Evolutionary conservation across 2,329 filamentous ascomycete species (phyloP), one percentile per base, ranked within the genome.

Genomic region (Arthrobotrys entomopaga): DNA sequence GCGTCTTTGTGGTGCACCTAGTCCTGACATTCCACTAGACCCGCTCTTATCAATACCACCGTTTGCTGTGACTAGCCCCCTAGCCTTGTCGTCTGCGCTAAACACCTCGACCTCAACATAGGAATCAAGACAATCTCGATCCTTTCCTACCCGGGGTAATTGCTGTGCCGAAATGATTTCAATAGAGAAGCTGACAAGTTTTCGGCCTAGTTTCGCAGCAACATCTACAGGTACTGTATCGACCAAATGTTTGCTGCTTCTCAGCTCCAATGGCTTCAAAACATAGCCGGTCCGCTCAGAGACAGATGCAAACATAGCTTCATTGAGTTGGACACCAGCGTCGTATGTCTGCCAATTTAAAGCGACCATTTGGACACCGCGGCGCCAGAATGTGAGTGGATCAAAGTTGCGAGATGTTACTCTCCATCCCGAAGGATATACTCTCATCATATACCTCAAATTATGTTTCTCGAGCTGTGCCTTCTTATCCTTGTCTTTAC

Each of bases 281-380:
- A 98, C 93, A 79, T 98, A 99, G 50, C 95, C 95, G 1, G 91
- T 91, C 65, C 89, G 88, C 82, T 97, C 95, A 11, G 87, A 89
- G 49, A 92, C 92, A 69, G 92, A 91, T 53, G 93, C 91, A 80
- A 97, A 99, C 95, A 99, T 98, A 79, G 95, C 95, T 78, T 95
- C 91, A 81, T 98, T 98, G 81, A 98, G 86, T 80, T 98, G 94
- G 87, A 97, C 95, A 52, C 93, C 92, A 16, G 96, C 86, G 80
- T 98, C 95, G 79, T 96, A 97, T 0, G 93, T 98, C 82, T 99
- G 95, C 94, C 95, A 98, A 82, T 99, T 99, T 76, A 98, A 85
- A 0, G 95, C 95, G 13, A 91, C 93, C 94, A 99, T 98, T 82
- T 99, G 95, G 16, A 97, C 95, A 34, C 95, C 95, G 49, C 92